phyloP scores from a whole-genome alignment of 2,329 filamentous ascomycete species.

The Fusarium luffae region DNA sequence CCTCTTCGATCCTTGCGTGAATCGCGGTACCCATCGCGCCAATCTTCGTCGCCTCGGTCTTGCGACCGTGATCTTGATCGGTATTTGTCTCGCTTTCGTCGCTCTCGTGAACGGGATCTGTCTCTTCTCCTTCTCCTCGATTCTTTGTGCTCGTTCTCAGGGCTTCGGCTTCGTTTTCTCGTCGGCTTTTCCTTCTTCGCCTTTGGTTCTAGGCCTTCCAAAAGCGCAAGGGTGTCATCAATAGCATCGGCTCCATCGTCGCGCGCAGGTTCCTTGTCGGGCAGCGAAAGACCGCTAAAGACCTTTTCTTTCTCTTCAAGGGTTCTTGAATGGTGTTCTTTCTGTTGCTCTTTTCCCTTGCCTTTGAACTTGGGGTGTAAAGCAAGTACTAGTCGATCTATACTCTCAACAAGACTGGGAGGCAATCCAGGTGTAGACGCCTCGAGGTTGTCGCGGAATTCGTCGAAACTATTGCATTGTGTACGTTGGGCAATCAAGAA shows the following conservation, averaged over 20 bases:
- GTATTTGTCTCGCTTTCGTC: slow-evolving; percentile 51
- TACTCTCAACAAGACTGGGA: slow-evolving; percentile 85
- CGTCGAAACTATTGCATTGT: slow-evolving; percentile 74
- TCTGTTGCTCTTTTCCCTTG: slow-evolving; percentile 56
- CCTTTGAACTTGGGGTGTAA: slow-evolving; percentile 91
- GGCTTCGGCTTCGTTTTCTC: slow-evolving; percentile 70
- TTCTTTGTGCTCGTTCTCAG: slow-evolving; percentile 59
- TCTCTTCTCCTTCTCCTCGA: slow-evolving; percentile 55
- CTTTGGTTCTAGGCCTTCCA: slow-evolving; percentile 86
- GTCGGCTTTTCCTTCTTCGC: slow-evolving; percentile 60
- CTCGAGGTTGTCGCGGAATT: slow-evolving; percentile 81
- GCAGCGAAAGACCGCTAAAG: slow-evolving; percentile 90
- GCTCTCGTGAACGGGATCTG: slow-evolving; percentile 57
- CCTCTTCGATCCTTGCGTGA: slow-evolving; percentile 50
- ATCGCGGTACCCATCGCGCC: slow-evolving; percentile 50
- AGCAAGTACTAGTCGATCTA: slow-evolving; percentile 87
- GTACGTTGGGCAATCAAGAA: slow-evolving; percentile 93
- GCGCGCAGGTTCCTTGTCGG: slow-evolving; percentile 71
- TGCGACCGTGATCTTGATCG: slow-evolving; percentile 54
- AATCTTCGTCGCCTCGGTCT: slow-evolving; percentile 59
- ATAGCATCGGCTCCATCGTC: slow-evolving; percentile 70
- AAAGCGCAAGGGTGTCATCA: slow-evolving; percentile 90
- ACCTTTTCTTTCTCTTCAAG: slow-evolving; percentile 81
- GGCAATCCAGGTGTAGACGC: slow-evolving; percentile 76
- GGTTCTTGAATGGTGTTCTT: slow-evolving; percentile 56